Percentiles rank a stretch among this genome's conserved stretches.
These are phyloP conservation scores for Solanum peruvianum DNA, from an alignment of 257 asterid species.

Conservation along the genomic window DNA sequence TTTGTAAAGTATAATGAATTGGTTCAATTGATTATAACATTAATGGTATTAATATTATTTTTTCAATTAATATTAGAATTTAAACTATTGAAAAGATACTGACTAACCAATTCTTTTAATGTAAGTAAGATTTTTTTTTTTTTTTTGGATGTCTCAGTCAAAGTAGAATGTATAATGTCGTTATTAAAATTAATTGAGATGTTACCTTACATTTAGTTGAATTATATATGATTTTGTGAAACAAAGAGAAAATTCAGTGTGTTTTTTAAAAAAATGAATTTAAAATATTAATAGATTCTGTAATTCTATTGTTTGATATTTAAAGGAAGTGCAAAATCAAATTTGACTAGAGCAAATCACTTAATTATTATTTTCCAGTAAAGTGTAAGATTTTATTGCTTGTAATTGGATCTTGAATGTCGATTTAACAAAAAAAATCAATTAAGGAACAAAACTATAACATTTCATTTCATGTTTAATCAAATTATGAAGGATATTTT, in stretches of 20 bases:
- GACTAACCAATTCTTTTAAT: background rate
- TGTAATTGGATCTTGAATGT: too few relatives aligned
- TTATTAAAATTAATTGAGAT: background rate
- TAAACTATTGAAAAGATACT: background rate
- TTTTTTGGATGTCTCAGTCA: background rate
- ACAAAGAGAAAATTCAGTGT: background rate
- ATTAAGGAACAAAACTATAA: background rate
- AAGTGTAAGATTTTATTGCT: background rate
- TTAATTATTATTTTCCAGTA: background rate
- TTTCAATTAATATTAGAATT: background rate
- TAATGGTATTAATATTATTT: background rate
- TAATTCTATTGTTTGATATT: background rate
- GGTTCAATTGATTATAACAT: background rate
- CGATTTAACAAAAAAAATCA: too few relatives aligned
- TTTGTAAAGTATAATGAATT: background rate
- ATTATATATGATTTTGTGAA: background rate
- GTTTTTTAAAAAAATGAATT: background rate
- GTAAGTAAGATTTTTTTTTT: background rate
- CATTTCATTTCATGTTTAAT: background rate
- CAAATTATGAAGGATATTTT: background rate
- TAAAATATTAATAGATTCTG: background rate
- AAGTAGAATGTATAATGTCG: background rate
- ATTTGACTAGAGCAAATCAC: background rate
- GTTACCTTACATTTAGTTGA: background rate
- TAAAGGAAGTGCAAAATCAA: background rate